Conservation (phyloP, 805 yeast species). For the Ogataea kodamae region DNA sequence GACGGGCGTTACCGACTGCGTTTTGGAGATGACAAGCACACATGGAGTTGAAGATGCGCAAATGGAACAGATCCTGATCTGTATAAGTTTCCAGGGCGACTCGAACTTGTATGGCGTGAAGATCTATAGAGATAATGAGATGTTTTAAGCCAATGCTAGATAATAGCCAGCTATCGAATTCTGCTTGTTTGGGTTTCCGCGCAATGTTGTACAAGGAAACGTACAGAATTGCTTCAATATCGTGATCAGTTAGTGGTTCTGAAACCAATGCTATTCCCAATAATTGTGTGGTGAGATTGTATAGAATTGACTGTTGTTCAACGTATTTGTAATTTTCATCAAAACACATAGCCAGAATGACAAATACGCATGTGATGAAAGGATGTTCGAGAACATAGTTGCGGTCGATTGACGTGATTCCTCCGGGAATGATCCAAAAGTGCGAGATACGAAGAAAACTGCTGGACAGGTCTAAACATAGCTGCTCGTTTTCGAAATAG, state of each 20-base stretch:
- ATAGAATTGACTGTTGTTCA: conserved; percentile 44
- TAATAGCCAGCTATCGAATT: conserved; percentile 50
- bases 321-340: conserved; percentile 50
- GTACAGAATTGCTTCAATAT: conserved; percentile 56
- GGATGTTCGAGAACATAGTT: conserved; percentile 49
- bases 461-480: conserved; percentile 44
- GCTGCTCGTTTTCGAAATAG: conserved; percentile 39
- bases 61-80: conserved; percentile 46
- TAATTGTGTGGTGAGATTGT: conserved; percentile 47
- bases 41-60: conserved; percentile 51
- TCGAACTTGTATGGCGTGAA: conserved; percentile 39
- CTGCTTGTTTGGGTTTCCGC: conserved; percentile 50
- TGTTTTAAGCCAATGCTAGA: conserved; percentile 51
- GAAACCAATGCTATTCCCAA: conserved; percentile 47
- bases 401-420: conserved; percentile 45
- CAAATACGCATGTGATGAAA: conserved; percentile 52
- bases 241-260: conserved; percentile 54
- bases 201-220: conserved; percentile 52
- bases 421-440: conserved; percentile 62
- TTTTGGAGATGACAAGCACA: conserved; percentile 50
- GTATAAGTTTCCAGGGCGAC: conserved; percentile 26
- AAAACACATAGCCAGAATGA: conserved; percentile 51
- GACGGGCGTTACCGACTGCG: conserved; percentile 48
- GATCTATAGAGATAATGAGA: conserved; percentile 44
- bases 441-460: conserved; percentile 52